These are phyloP conservation scores for Paecilomyces fulvus DNA, from an alignment of 2,329 filamentous ascomycete genomes.

Conservation along the genomic window DNA sequence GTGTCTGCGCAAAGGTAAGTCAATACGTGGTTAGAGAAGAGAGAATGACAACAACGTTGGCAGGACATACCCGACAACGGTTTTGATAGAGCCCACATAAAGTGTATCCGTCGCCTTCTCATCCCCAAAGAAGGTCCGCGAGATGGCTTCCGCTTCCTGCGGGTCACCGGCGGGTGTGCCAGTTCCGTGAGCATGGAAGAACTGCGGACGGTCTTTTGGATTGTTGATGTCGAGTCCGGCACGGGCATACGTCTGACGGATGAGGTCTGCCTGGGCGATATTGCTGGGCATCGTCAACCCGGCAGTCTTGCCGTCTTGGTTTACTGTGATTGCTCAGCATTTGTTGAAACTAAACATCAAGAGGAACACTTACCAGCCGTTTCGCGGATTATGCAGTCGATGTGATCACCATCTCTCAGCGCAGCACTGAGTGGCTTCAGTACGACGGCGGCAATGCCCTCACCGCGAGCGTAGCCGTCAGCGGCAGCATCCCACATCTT, in stretches of 20 bases:
- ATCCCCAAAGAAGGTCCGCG: no score
- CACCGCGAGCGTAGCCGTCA: constrained; percentile 27
- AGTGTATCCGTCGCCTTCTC: no score
- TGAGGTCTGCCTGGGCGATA: constrained; percentile 17
- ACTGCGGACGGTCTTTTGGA: constrained; percentile 14
- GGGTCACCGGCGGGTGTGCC: no score
- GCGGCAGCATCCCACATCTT: constrained; percentile 24
- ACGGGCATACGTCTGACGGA: constrained; percentile 20
- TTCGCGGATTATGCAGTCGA: constrained; percentile 24
- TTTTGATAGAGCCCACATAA: no score
- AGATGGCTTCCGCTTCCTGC: no score
- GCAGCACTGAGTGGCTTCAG: constrained; percentile 23
- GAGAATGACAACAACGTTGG: no score
- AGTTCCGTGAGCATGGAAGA: constrained; percentile 22
- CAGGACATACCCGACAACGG: no score
- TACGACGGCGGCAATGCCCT: constrained; percentile 24
- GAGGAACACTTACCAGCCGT: constrained; percentile 6
- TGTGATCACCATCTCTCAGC: constrained; percentile 23
- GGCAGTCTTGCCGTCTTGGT: constrained; percentile 19
- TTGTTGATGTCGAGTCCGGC: constrained; percentile 9
- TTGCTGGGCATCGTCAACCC: constrained; percentile 14
- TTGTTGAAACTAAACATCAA: no score
- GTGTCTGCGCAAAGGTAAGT: no score
- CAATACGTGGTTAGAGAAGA: no score
- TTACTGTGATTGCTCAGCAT: constrained; percentile 9